A percentile compares a stretch with the other conserved stretches of the same genome.
phyloP scores from a whole-genome alignment of 2,329 filamentous ascomycete species.

The Neocatenulostroma microsporum region DNA sequence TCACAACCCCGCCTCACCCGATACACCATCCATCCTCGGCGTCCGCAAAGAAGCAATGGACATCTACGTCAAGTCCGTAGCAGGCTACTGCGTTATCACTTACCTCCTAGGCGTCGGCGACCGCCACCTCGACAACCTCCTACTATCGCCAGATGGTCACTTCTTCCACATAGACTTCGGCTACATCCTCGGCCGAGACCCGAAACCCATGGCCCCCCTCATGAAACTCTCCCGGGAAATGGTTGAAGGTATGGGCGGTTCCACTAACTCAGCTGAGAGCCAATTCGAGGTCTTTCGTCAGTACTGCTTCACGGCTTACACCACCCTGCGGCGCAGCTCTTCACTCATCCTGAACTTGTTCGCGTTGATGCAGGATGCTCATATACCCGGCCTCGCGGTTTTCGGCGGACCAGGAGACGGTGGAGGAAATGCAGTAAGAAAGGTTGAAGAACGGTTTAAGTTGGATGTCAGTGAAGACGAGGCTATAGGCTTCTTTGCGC shows the following conservation, averaged over 20 bases:
- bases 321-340: constrained; percentile 77
- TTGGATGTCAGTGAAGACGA: constrained; percentile 88
- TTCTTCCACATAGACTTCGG: constrained; percentile 99
- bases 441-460: constrained; percentile 91
- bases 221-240: constrained; percentile 98
- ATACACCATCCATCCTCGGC: constrained; percentile 62
- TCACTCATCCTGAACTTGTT: constrained; percentile 93
- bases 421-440: constrained; percentile 52
- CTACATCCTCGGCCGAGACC: constrained; percentile 93
- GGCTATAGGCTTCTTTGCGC: constrained; percentile 77
- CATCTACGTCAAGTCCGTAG: constrained; percentile 90
- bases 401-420: constrained; percentile 14
- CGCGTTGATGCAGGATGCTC: constrained; percentile 93
- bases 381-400: constrained; percentile 88
- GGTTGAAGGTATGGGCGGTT: constrained; percentile 96
- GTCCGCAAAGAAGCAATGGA: constrained; percentile 90
- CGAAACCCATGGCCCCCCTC: constrained; percentile 91
- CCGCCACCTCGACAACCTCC: constrained; percentile 88
- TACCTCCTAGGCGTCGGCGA: constrained; percentile 96
- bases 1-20: constrained; percentile 85
- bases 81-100: constrained; percentile 96
- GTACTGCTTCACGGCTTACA: constrained; percentile 93
- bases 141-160: constrained; percentile 80
- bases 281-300: constrained; percentile 87
- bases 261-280: constrained; percentile 17